Percentiles rank a stretch among this genome's conserved stretches.
These are phyloP conservation scores for Globisporangium splendens DNA, from an alignment of 352 stramenopile genomes.

Conservation along the genomic window DNA sequence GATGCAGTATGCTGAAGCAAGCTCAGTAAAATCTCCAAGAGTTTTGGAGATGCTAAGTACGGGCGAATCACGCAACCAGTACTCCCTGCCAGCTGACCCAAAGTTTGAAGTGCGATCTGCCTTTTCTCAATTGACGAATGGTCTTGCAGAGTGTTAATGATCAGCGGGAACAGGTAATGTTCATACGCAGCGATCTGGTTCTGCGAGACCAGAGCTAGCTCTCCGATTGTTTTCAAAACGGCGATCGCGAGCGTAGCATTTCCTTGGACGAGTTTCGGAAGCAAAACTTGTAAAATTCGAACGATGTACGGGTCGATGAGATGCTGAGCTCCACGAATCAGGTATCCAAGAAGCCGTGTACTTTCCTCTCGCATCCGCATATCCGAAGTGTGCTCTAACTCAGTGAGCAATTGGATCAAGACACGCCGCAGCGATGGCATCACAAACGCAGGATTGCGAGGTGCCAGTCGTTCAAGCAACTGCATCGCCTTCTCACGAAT, in stretches of 20 bases:
- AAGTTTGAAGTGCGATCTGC: slow-evolving; percentile 93
- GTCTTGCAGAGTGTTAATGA: slow-evolving; percentile 96
- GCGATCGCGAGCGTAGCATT: slow-evolving; percentile 79
- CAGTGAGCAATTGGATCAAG: slow-evolving; percentile 93
- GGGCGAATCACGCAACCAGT: slow-evolving; percentile 93
- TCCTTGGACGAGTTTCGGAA: slow-evolving; percentile 86
- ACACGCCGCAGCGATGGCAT: slow-evolving; percentile 93
- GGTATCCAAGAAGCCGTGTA: slow-evolving; percentile 76
- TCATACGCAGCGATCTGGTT: slow-evolving; percentile 92
- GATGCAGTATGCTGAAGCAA: slow-evolving; percentile 91
- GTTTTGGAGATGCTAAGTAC: slow-evolving; percentile 95
- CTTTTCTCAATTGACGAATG: slow-evolving; percentile 95
- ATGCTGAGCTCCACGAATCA: slow-evolving; percentile 85
- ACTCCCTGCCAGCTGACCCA: slow-evolving; percentile 93
- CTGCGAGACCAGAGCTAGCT: slow-evolving; percentile 91
- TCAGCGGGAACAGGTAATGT: slow-evolving; percentile 93
- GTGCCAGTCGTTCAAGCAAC: slow-evolving; percentile 92
- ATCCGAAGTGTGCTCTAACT: slow-evolving; percentile 92
- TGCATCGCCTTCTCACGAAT: slow-evolving; percentile 92
- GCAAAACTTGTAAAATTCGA: slow-evolving; percentile 62
- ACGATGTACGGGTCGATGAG: slow-evolving; percentile 85
- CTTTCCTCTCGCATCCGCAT: slow-evolving; percentile 85
- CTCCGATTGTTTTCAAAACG: slow-evolving; percentile 80
- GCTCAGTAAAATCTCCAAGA: slow-evolving; percentile 93
- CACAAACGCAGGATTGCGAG: slow-evolving; percentile 94